phyloP scores from a whole-genome alignment of 257 asterid species.

The Haberlea rhodopensis region DNA sequence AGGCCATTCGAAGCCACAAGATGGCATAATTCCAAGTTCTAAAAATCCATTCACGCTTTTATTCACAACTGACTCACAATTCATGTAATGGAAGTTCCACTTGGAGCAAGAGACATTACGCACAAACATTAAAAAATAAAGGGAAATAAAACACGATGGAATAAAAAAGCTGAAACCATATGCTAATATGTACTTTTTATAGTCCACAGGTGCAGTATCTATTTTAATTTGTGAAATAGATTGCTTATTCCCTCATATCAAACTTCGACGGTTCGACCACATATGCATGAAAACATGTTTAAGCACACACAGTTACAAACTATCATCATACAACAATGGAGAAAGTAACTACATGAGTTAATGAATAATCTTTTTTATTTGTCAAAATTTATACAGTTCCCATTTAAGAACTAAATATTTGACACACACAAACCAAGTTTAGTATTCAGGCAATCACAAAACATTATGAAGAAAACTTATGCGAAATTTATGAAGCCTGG shows the following conservation, averaged over 20 bases:
- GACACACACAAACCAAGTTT: not conserved
- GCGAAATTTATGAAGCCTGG: not conserved
- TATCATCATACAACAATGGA: not conserved
- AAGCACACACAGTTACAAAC: no score
- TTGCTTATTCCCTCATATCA: no score
- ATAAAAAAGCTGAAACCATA: not conserved
- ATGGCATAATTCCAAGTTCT: not conserved
- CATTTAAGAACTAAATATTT: not conserved
- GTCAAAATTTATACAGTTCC: conserved; percentile 12
- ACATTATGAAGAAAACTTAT: no score
- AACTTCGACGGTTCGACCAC: not conserved
- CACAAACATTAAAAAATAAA: not conserved
- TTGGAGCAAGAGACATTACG: not conserved
- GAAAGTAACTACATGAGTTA: not conserved
- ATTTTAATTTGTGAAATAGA: conserved; percentile 5
- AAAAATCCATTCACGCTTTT: not conserved
- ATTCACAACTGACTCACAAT: not conserved
- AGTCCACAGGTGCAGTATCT: not conserved
- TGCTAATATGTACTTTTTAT: not conserved
- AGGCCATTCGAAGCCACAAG: not conserved
- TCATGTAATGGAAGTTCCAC: not conserved
- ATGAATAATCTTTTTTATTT: not conserved
- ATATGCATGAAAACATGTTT: not conserved
- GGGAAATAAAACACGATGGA: not conserved
- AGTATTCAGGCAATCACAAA: no score